A percentile compares a stretch with the other conserved stretches of the same genome.
Conservation (phyloP, 495 filamentous ascomycete genomes). For the Penicillium diatomitis region DNA sequence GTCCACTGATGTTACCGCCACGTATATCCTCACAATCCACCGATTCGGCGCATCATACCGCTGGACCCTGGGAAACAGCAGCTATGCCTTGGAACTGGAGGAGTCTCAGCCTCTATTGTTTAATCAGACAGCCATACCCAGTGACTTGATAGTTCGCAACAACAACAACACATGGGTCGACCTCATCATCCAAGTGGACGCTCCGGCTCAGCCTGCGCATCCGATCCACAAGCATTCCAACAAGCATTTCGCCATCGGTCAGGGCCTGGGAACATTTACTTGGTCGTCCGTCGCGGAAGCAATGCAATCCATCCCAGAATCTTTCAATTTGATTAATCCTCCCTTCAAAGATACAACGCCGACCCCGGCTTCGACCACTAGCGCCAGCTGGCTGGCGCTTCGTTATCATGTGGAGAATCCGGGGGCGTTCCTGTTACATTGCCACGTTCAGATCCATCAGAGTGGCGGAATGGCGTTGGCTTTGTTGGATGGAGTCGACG, state of each 20-base stretch:
- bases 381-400: conserved; percentile 41
- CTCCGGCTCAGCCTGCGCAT: conserved; percentile 35
- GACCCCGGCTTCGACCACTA: conserved; percentile 25
- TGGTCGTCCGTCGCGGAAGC: conserved; percentile 46
- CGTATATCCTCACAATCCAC: conserved; percentile 25
- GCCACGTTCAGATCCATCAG: conserved; percentile 51
- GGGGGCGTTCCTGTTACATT: conserved; percentile 51
- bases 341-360: conserved; percentile 40
- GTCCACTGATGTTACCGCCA: conserved; percentile 29
- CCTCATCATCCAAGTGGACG: conserved; percentile 35
- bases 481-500: conserved; percentile 49
- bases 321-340: conserved; percentile 48
- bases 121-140: conserved; percentile 24
- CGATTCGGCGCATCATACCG: conserved; percentile 32
- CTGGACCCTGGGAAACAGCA: conserved; percentile 38
- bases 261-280: conserved; percentile 38
- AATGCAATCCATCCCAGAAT: conserved; percentile 29
- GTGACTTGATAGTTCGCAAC: conserved; percentile 40
- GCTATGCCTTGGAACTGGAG: conserved; percentile 24
- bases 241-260: conserved; percentile 48
- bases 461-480: conserved; percentile 47
- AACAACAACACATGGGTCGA: conserved; percentile 50
- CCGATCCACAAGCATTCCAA: conserved; percentile 57
- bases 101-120: conserved; percentile 39
- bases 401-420: conserved; percentile 51